Evolutionary conservation across 2,329 filamentous ascomycete genomes (phyloP), one percentile per base, ranked within the genome.

Genomic region (Diaporthe helianthi): DNA sequence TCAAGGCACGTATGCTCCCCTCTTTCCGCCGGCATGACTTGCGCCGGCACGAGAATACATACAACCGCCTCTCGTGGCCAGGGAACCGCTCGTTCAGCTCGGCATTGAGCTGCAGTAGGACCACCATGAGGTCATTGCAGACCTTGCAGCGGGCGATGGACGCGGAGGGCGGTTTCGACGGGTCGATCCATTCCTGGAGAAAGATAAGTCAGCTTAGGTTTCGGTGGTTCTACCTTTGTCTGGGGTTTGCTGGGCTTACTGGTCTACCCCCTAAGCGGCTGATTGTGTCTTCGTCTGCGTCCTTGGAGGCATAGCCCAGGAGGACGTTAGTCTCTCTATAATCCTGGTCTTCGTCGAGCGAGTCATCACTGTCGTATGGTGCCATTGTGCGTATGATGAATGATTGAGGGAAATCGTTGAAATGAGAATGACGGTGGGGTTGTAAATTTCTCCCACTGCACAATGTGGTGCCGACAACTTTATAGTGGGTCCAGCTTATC

Each of bases 101-200:
- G 75, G 89, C 94, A 80, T 99, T 93, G 33, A 99, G 87, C 80
- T 99, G 94, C 55, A 99, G 87, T 3, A 99, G 87, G 13, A 98
- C 86, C 1, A 89, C 90, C 88, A 98, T 93, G 65, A 93, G 81
- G 65, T 90, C 87, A 73, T 93, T 92, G 87, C 96, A 99, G 73
- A 92, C 87, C 80, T 92, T 93, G 83, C 96, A 99, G 80, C 90
- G 91, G 26, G 92, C 93, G 12, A 97, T 86, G 0, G 90, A 84
- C 29, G 92, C 92, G 1, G 93, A 92, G 9, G 95, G 92, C 4
- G 92, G 84, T 49, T 85, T 87, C 65, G 85, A 82, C n/a, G 86
- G 80, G 74, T 94, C 90, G 46, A 97, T 83, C 96, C 96, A 99
- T 80, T 91, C 90, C 95, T 96, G 72, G 58, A 19, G 24, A 67